phyloP scores from a whole-genome alignment of 345 rosid species.

The Durio zibethinus region DNA sequence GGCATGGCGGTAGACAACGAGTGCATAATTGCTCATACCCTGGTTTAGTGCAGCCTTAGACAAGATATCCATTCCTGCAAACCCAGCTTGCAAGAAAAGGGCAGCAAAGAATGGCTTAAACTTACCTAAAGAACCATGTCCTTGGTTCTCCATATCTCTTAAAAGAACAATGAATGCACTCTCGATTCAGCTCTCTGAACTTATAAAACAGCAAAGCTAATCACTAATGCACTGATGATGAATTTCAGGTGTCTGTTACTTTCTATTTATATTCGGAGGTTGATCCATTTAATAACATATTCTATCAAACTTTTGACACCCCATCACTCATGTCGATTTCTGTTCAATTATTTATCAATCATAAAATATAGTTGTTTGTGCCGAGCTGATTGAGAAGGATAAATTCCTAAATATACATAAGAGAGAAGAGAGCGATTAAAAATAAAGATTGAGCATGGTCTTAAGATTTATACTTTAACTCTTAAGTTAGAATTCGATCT shows the following conservation, averaged over 20 bases:
- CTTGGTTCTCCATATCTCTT: constrained; percentile 18
- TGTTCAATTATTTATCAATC: too few species aligned
- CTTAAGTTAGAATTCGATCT: too few species aligned
- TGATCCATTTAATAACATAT: neutral
- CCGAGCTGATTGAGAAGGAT: too few species aligned
- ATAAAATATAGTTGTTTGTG: too few species aligned
- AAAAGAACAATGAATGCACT: neutral
- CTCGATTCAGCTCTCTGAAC: neutral
- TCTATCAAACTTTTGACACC: neutral
- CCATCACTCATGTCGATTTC: neutral
- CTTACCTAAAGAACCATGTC: constrained; percentile 25
- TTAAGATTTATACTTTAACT: too few species aligned
- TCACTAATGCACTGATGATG: constrained; percentile 8
- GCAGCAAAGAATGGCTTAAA: constrained; percentile 62
- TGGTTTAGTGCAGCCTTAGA: constrained; percentile 70
- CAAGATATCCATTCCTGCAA: constrained; percentile 84
- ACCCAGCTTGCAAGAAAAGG: constrained; percentile 73
- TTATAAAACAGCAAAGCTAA: neutral
- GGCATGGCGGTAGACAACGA: constrained; percentile 84
- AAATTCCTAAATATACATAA: too few species aligned
- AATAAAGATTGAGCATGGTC: too few species aligned
- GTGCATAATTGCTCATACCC: constrained; percentile 85
- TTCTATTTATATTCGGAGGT: neutral
- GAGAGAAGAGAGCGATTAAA: too few species aligned
- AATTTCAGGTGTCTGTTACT: neutral